A percentile compares a stretch with the other conserved stretches of the same genome.
phyloP scores from a whole-genome alignment of 345 rosid genomes.

The Melastoma malabathricum region DNA sequence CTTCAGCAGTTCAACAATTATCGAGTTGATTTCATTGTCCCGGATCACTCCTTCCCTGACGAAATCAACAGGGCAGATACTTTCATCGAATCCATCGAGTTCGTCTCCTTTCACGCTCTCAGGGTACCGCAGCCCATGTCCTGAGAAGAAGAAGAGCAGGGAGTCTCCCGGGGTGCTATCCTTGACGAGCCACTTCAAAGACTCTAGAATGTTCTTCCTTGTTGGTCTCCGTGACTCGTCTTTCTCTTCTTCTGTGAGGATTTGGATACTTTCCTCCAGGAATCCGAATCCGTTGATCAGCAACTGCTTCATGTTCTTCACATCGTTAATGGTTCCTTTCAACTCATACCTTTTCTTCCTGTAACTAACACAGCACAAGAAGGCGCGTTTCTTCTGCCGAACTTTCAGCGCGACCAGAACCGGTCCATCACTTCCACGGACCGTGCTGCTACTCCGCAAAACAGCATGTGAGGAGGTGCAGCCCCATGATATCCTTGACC shows the following conservation, averaged over 20 bases:
- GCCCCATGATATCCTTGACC: not conserved
- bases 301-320: conserved; percentile 26
- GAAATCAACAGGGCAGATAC: conserved; percentile 45
- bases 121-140: conserved; percentile 38
- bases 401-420: not conserved
- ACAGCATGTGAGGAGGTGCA: not conserved
- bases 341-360: conserved; percentile 24
- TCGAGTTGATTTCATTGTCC: conserved; percentile 30
- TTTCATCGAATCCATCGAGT: conserved; percentile 45
- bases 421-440: not conserved
- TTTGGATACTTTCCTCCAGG: conserved; percentile 14
- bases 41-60: conserved; percentile 30
- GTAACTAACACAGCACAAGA: conserved; percentile 40
- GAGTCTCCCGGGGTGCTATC: conserved; percentile 31
- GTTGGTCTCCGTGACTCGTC: conserved; percentile 17
- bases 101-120: conserved; percentile 30
- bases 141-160: conserved; percentile 45
- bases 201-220: conserved; percentile 27
- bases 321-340: conserved; percentile 40
- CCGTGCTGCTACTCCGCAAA: not conserved
- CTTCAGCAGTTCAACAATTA: conserved; percentile 32
- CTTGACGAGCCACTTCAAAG: conserved; percentile 39
- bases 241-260: conserved; percentile 42
- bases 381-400: conserved; percentile 24
- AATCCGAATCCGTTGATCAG: conserved; percentile 19